Evolutionary conservation across 208 protist genomes (phyloP).

Genomic region (Lotmaria passim): DNA sequence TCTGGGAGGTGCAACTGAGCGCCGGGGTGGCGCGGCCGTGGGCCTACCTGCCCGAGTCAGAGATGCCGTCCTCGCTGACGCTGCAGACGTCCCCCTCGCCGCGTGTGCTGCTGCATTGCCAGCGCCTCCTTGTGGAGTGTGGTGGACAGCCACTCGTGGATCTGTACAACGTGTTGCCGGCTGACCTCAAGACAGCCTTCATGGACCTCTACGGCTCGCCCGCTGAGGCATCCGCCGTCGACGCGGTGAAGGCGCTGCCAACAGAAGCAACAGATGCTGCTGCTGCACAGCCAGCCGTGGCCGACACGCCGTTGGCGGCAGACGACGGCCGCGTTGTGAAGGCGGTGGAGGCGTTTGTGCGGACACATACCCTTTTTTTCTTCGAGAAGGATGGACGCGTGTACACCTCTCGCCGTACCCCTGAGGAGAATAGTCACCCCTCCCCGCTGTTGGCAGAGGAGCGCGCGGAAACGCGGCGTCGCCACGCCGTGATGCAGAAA

Average conservation of each 20-base stretch:
- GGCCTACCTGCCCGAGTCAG: conserved; percentile 50
- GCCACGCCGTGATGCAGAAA: not conserved
- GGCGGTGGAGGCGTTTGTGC: conserved; percentile 47
- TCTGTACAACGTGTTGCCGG: conserved; percentile 42
- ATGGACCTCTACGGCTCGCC: conserved; percentile 26
- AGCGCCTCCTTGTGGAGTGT: conserved; percentile 31
- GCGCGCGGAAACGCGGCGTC: not conserved
- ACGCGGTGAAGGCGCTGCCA: no score
- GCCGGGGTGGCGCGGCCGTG: conserved; percentile 60
- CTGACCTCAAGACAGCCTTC: conserved; percentile 38
- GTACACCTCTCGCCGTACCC: conserved; percentile 49
- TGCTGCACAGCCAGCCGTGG: not conserved
- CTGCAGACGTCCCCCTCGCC: conserved; percentile 78
- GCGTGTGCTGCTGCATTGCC: conserved; percentile 45
- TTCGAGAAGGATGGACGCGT: conserved; percentile 35
- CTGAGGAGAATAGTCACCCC: not conserved
- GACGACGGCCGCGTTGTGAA: not conserved
- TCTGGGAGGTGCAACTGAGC: conserved; percentile 79
- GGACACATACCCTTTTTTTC: conserved; percentile 76
- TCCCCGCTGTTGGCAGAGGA: not conserved
- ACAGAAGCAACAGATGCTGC: not conserved
- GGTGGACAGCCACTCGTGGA: conserved; percentile 38
- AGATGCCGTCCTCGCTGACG: conserved; percentile 81
- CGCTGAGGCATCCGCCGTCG: not conserved
- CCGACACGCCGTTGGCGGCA: not conserved